Conservation (phyloP, 345 rosid species). For the Capsella bursapastoris region DNA sequence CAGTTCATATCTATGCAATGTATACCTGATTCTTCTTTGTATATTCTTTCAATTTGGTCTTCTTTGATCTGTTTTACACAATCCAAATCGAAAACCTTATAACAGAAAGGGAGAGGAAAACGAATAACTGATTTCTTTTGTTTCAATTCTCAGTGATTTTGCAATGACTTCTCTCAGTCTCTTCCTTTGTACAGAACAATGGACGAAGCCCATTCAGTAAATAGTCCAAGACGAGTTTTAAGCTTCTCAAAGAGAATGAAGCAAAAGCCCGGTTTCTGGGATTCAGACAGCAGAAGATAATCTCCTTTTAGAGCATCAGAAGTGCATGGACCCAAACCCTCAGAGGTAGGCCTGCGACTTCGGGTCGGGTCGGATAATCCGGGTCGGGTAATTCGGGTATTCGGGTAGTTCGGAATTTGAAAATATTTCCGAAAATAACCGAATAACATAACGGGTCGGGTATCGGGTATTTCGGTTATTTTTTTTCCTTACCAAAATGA, state of each 20-base stretch:
- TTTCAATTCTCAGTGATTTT: neutral
- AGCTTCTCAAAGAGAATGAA: constrained; percentile 68
- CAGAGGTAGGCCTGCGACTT: constrained; percentile 52
- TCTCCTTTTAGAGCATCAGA: constrained; percentile 60
- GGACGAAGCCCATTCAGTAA: constrained; percentile 73
- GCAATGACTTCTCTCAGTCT: neutral
- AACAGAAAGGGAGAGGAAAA: neutral
- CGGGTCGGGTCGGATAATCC: too few relatives aligned
- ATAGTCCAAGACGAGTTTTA: constrained; percentile 75
- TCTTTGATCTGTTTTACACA: too few relatives aligned
- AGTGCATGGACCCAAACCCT: constrained; percentile 77
- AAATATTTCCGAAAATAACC: too few relatives aligned
- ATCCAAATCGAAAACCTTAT: too few relatives aligned
- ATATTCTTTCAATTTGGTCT: too few relatives aligned
- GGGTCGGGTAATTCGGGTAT: too few relatives aligned
- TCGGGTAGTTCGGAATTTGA: too few relatives aligned
- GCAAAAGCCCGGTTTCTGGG: constrained; percentile 51
- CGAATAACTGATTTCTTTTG: neutral
- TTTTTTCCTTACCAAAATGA: too few relatives aligned
- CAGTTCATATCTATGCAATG: too few relatives aligned
- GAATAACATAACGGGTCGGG: too few relatives aligned
- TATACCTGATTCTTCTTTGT: too few relatives aligned
- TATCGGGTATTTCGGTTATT: too few relatives aligned
- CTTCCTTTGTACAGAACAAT: constrained; percentile 30
- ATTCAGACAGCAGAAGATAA: constrained; percentile 48